Percentiles rank a stretch among this genome's conserved stretches.
Conservation (phyloP, 2,329 filamentous ascomycete species). For the Penicillium corylophilum region DNA sequence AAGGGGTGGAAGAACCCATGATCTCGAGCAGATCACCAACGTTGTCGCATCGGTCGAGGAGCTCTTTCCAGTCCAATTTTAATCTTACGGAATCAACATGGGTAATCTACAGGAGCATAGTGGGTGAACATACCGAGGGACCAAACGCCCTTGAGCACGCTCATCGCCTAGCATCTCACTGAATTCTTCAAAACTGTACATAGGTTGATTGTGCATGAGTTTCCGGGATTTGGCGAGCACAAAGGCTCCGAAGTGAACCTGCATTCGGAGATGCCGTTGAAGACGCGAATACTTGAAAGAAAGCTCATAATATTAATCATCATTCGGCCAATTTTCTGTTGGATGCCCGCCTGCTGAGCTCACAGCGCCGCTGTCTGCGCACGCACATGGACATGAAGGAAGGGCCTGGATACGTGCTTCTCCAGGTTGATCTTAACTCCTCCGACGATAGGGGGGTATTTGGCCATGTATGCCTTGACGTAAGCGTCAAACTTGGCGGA, state of each 20-base stretch:
- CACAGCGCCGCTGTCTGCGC: too few species aligned
- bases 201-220: slow-evolving; percentile 23
- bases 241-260: slow-evolving; percentile 44
- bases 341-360: background rate
- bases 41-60: slow-evolving; percentile 31
- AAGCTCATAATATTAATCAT: slow-evolving; percentile 1
- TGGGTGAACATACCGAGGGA: slow-evolving; percentile 35
- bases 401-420: too few species aligned
- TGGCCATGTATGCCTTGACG: slow-evolving; percentile 36
- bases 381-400: too few species aligned
- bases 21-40: slow-evolving; percentile 32
- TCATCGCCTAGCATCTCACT: slow-evolving; percentile 40
- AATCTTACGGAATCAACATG: slow-evolving; percentile 21
- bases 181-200: slow-evolving; percentile 42
- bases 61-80: slow-evolving; percentile 21
- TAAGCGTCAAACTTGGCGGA: slow-evolving; percentile 29
- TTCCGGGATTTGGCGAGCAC: slow-evolving; percentile 37
- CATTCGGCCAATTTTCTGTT: background rate
- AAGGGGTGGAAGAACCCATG: slow-evolving; percentile 15
- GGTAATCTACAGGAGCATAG: background rate
- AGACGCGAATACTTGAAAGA: slow-evolving; percentile 1
- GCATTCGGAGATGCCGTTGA: slow-evolving; percentile 28
- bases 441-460: slow-evolving; percentile 2
- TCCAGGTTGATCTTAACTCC: too few species aligned
- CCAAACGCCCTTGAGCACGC: slow-evolving; percentile 36